Conservation (phyloP, 2,329 filamentous ascomycete genomes). For the Fusarium coffeatum region DNA sequence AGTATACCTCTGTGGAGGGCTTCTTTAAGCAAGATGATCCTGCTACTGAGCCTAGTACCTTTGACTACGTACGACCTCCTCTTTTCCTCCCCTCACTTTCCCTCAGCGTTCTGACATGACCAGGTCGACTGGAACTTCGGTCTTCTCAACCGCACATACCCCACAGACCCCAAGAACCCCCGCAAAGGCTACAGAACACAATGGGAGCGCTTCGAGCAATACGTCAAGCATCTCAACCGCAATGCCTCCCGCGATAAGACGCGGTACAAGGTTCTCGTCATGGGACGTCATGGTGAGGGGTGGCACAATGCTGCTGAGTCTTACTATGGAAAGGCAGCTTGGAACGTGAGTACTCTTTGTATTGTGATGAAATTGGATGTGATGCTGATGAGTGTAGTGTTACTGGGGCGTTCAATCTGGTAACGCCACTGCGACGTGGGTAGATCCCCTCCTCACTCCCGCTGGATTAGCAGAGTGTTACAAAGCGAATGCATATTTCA, state of each 20-base stretch:
- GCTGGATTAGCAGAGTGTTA: constrained; percentile 67
- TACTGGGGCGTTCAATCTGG: constrained; percentile 75
- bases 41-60: constrained; percentile 64
- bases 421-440: constrained; percentile 71
- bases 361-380: background rate
- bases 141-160: constrained; percentile 71
- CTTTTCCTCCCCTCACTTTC: too few species aligned
- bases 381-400: constrained; percentile 54
- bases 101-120: too few species aligned
- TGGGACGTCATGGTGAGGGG: constrained; percentile 78
- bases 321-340: constrained; percentile 74
- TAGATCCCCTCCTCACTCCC: constrained; percentile 71
- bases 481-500: constrained; percentile 70
- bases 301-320: constrained; percentile 71
- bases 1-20: constrained; percentile 69
- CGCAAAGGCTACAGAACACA: constrained; percentile 60
- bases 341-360: constrained; percentile 67
- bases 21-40: constrained; percentile 74
- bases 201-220: constrained; percentile 73
- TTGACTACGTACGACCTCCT: constrained; percentile 67
- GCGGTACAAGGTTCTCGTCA: constrained; percentile 74
- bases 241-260: constrained; percentile 55
- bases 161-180: constrained; percentile 60
- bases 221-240: constrained; percentile 66
- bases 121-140: constrained; percentile 73